Conservation (phyloP, 2,329 filamentous ascomycete species). For the Myriosclerotinia curreyana region DNA sequence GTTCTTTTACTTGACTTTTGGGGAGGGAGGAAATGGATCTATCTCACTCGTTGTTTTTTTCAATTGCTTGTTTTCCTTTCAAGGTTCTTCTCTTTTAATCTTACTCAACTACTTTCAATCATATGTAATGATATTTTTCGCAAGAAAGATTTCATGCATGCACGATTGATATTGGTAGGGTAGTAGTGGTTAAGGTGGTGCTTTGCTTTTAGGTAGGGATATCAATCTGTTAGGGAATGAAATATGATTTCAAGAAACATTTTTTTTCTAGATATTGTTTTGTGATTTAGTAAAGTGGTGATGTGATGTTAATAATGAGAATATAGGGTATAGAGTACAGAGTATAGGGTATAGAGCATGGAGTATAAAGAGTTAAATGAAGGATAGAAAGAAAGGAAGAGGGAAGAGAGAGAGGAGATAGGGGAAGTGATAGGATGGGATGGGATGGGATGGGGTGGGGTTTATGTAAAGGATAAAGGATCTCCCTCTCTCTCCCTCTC, state of each 20-base stretch:
- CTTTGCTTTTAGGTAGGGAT: conserved; percentile 10
- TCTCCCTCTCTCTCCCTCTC: too few species aligned
- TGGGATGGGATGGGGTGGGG: too few species aligned
- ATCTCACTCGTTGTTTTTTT: conserved; percentile 19
- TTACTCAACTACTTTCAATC: not conserved
- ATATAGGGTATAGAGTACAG: too few species aligned
- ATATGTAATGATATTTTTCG: conserved; percentile 14
- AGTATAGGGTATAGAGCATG: too few species aligned
- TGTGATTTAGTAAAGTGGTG: too few species aligned
- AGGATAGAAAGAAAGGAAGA: too few species aligned
- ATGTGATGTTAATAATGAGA: too few species aligned
- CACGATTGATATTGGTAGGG: not conserved
- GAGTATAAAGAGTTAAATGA: too few species aligned
- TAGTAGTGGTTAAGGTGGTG: conserved; percentile 1
- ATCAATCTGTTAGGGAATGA: conserved; percentile 2
- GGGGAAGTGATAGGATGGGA: too few species aligned
- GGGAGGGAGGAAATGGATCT: not conserved
- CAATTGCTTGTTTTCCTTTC: not conserved
- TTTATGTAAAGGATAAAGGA: too few species aligned
- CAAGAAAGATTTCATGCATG: not conserved
- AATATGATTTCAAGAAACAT: conserved; percentile 8
- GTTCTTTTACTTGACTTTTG: conserved; percentile 21
- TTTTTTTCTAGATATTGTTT: too few species aligned
- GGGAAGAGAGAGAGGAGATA: too few species aligned
- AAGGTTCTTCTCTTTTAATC: not conserved